Percentiles rank a stretch among this genome's conserved stretches.
Evolutionary conservation across 2,329 filamentous ascomycete genomes (phyloP).

Genomic region (Xylariales sp.): DNA sequence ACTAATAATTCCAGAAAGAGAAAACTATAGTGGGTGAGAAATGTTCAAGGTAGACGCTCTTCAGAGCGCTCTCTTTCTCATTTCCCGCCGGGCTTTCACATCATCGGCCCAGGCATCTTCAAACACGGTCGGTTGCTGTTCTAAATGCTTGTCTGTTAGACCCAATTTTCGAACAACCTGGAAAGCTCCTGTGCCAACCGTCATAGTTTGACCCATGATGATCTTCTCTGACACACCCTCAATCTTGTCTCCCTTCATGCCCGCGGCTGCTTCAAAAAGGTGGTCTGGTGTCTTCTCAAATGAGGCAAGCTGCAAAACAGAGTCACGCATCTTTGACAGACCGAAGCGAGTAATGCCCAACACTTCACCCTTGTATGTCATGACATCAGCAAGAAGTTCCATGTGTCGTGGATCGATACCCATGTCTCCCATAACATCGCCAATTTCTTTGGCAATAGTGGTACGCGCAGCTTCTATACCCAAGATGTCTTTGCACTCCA

Average conservation of each 20-base stretch:
- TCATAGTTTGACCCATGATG: conserved; percentile 96
- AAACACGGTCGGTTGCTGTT: conserved; percentile 60
- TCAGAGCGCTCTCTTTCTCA: too few relatives aligned
- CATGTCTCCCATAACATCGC: conserved; percentile 87
- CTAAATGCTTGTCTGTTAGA: conserved; percentile 55
- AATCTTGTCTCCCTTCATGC: conserved; percentile 87
- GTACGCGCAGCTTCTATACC: conserved; percentile 91
- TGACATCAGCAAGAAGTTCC: conserved; percentile 93
- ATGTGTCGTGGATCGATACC: conserved; percentile 96
- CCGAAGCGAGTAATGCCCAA: conserved; percentile 96
- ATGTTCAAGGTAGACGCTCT: too few relatives aligned
- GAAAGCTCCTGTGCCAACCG: conserved; percentile 86
- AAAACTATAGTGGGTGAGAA: too few relatives aligned
- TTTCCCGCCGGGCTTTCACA: conserved; percentile 15
- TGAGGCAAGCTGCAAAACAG: conserved; percentile 85
- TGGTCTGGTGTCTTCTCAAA: conserved; percentile 99
- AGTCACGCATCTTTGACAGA: conserved; percentile 92
- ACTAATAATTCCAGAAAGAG: too few relatives aligned
- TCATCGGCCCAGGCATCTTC: conserved; percentile 60
- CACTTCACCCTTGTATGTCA: conserved; percentile 98
- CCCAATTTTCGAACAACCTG: conserved; percentile 78
- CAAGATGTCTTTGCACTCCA: conserved; percentile 82
- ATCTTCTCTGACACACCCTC: conserved; percentile 96
- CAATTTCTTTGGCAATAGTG: conserved; percentile 87
- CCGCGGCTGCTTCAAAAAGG: conserved; percentile 87